phyloP scores from a whole-genome alignment of 2,329 filamentous ascomycete genomes.

The Ophiocordyceps sinensis region DNA sequence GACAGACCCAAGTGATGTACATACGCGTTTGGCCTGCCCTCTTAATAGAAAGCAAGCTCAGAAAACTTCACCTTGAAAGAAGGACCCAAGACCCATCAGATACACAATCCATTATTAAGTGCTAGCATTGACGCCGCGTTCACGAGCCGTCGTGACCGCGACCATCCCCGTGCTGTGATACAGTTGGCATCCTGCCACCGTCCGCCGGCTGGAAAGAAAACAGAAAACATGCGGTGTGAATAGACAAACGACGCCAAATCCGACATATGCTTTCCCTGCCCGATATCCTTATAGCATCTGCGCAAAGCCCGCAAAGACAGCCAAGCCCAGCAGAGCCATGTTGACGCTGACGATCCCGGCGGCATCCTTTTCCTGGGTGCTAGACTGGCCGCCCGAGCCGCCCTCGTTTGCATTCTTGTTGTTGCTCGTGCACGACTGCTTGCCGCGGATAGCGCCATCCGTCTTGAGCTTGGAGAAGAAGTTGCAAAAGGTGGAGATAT shows the following conservation, averaged over 20 bases:
- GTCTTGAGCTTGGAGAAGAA: constrained; percentile 32
- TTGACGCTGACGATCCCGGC: constrained; percentile 31
- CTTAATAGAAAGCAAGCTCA: background rate
- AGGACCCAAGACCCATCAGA: constrained; percentile 10
- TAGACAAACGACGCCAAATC: constrained; percentile 22
- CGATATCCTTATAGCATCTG: constrained; percentile 33
- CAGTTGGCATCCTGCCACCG: constrained; percentile 17
- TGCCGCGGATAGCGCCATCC: constrained; percentile 27
- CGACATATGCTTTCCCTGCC: constrained; percentile 13
- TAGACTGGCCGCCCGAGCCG: constrained; percentile 11
- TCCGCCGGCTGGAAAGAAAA: constrained; percentile 20
- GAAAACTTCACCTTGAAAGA: too few species aligned
- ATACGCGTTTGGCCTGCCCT: too few species aligned
- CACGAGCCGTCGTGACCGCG: constrained; percentile 5
- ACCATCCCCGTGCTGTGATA: constrained; percentile 13
- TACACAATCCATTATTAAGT: constrained; percentile 30
- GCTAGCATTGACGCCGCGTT: constrained; percentile 19
- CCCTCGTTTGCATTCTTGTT: constrained; percentile 37
- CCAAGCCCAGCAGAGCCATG: constrained; percentile 30
- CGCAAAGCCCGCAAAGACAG: constrained; percentile 29
- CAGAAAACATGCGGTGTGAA: constrained; percentile 16
- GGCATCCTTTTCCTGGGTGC: constrained; percentile 20
- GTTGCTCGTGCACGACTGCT: constrained; percentile 32
- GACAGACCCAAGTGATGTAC: too few species aligned
- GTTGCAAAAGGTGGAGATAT: constrained; percentile 39